Evolutionary conservation across 768 basidiomycete genomes (phyloP), one percentile per base, ranked within the genome.

Genomic region (Gloeophyllum trabeum): DNA sequence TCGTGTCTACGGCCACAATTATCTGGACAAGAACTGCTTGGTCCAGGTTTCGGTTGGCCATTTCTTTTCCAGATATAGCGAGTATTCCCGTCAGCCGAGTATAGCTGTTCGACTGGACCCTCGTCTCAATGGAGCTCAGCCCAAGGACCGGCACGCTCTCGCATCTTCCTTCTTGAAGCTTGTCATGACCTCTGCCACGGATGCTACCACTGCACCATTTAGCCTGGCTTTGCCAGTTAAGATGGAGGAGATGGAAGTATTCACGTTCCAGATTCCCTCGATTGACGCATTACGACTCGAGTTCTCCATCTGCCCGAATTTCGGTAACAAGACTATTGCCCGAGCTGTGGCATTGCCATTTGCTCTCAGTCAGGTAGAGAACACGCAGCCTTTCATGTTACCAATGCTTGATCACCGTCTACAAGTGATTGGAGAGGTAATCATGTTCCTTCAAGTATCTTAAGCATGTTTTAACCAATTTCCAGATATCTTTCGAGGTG

Each of bases 281-380:
- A 62, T 93, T 24, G 75, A 79, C 38, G 69, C 70, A 24, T 71
- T 98, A 42, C 75, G 79, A 1, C 63, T 99, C 53, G 88, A 96
- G 58, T 89, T 98, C 56, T 96, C 94, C 18, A 67, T 98, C 23
- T 97, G 93, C 63, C 96, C 96, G 10, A 94, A 88, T 51, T 98
- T 98, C 62, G 96, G 96, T 13, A 92, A 89, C 13, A 94, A 90
- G 62, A 90, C 92, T 14, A 88, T 99, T 46, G 96, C 94, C 10
- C 79, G 91, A 48, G 93, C 91, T 13, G 77, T 93, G 35, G 86
- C 88, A 10, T 69, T 91, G 20, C 81, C 92, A 2, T 76, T 76
- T 0, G 64, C 84, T 39, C 85, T 96, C 53, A 53, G 61, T 22
- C 66, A 73, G 36, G 65, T 79, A 36, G 66, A 66, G 46, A 73